phyloP scores from a whole-genome alignment of 257 asterid species.

The Capsicum pubescens region DNA sequence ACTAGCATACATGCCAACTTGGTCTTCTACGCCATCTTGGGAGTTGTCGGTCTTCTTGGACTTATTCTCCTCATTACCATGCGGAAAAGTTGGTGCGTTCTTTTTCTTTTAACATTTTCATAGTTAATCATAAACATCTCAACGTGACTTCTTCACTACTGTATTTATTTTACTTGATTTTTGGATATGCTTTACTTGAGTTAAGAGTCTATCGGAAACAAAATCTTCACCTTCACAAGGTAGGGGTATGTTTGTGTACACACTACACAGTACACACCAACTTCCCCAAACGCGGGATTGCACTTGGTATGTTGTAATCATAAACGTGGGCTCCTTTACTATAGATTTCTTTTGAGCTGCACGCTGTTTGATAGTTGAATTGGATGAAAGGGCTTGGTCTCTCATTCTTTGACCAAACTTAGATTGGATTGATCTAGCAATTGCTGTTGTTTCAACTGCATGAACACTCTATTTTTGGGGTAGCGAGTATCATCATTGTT shows the following conservation, averaged over 20 bases:
- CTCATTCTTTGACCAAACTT: constrained; percentile 1
- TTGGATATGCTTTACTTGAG: too few relatives aligned
- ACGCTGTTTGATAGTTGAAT: background rate
- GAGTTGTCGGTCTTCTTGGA: constrained; percentile 90
- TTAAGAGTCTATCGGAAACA: too few relatives aligned
- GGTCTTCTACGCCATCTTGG: constrained; percentile 87
- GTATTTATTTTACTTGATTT: too few relatives aligned
- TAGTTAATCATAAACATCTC: constrained; percentile 14
- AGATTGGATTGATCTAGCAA: background rate
- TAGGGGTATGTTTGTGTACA: too few relatives aligned
- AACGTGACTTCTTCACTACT: too few relatives aligned
- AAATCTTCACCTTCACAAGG: too few relatives aligned
- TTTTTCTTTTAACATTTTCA: constrained; percentile 37
- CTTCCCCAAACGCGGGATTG: too few relatives aligned
- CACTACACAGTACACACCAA: too few relatives aligned
- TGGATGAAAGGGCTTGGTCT: background rate
- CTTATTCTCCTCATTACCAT: constrained; percentile 83
- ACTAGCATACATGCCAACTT: constrained; percentile 94
- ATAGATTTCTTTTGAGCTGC: background rate
- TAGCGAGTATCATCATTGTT: background rate
- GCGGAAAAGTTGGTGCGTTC: constrained; percentile 75
- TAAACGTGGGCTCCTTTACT: constrained; percentile 28
- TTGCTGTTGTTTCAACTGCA: background rate
- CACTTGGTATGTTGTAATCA: background rate
- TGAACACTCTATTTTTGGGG: background rate